These are phyloP conservation scores for Xylariaceae sp. DNA, from an alignment of 2,329 filamentous ascomycete species.

Conservation along the genomic window DNA sequence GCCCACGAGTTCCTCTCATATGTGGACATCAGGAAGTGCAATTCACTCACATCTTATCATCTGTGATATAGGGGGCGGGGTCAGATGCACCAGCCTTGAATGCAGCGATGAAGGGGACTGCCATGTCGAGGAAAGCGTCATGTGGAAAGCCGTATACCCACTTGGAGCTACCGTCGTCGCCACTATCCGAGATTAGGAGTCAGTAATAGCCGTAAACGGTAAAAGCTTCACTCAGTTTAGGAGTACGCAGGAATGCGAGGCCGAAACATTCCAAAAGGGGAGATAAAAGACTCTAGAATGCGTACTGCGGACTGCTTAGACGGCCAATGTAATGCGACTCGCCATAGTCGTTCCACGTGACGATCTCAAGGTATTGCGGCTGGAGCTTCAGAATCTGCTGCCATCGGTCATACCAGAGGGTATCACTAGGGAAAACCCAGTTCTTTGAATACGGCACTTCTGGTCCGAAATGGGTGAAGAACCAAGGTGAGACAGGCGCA, in stretches of 20 bases:
- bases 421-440: conserved; percentile 68
- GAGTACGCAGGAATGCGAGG: background rate
- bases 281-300: too few relatives aligned
- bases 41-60: conserved; percentile 52
- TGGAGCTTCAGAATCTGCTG: conserved; percentile 54
- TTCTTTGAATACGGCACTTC: conserved; percentile 57
- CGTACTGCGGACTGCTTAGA: conserved; percentile 38
- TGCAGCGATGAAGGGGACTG: conserved; percentile 59
- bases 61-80: conserved; percentile 50
- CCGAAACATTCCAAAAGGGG: too few relatives aligned
- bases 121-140: conserved; percentile 59
- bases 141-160: conserved; percentile 48
- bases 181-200: conserved; percentile 13
- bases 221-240: background rate
- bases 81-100: conserved; percentile 54
- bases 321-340: conserved; percentile 43
- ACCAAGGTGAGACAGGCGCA: conserved; percentile 66
- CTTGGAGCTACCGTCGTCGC: conserved; percentile 44
- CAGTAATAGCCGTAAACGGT: background rate
- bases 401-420: conserved; percentile 67
- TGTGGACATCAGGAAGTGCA: background rate
- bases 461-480: conserved; percentile 60
- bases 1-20: background rate
- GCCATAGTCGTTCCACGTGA: conserved; percentile 62
- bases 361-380: conserved; percentile 48